These are phyloP conservation scores for Gnaphalium uliginosum DNA, from an alignment of 129 eudicot genomes.

Conservation along the genomic window DNA sequence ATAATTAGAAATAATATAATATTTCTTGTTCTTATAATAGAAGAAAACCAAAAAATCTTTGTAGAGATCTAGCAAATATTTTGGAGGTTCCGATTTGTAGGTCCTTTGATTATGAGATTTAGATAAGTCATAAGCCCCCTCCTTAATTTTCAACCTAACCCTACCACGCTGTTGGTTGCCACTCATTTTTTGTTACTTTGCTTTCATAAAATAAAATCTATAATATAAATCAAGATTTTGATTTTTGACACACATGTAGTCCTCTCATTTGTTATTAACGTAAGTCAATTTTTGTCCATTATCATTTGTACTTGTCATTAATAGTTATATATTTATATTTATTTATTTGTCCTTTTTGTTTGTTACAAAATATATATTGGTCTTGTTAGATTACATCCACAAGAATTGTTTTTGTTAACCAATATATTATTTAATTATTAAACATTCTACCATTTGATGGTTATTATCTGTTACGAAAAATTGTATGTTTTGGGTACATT, in stretches of 20 bases:
- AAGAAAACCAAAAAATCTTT: neutral
- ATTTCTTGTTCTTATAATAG: no score
- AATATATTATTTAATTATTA: no score
- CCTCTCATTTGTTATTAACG: constrained; percentile 13
- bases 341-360: neutral
- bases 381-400: no score
- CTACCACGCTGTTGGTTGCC: constrained; percentile 16
- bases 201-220: constrained; percentile 5
- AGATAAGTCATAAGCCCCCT: constrained; percentile 8
- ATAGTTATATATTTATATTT: no score
- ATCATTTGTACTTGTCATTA: neutral
- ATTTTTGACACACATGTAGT: neutral
- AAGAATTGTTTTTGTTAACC: no score
- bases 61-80: constrained; percentile 24
- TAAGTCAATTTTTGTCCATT: neutral
- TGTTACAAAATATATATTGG: neutral
- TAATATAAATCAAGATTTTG: constrained; percentile 1
- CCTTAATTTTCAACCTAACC: constrained; percentile 11
- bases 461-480: no score
- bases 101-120: constrained; percentile 22
- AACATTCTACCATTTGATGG: no score
- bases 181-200: constrained; percentile 13
- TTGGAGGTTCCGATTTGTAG: constrained; percentile 33
- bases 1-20: no score
- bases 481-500: neutral